These are phyloP conservation scores for Blastocladiella emersonii DNA, from an alignment of 371 early-diverging fungal genomes.

Conservation along the genomic window DNA sequence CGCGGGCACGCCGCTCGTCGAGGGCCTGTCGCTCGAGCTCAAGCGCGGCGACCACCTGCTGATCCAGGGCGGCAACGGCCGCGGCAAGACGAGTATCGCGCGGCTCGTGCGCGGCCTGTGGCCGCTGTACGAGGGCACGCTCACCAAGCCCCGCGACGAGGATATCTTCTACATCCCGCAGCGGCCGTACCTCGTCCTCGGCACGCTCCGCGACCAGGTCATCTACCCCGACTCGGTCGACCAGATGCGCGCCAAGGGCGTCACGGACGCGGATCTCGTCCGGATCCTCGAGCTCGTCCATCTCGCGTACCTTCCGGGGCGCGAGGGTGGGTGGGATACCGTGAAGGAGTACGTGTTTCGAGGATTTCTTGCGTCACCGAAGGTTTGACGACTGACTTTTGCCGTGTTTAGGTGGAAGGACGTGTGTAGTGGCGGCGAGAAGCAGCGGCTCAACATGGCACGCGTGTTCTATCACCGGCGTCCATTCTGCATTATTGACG, in stretches of 20 bases:
- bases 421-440: constrained; percentile 21
- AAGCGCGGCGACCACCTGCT: constrained; percentile 17
- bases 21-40: neutral
- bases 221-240: constrained; percentile 59
- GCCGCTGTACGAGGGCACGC: constrained; percentile 69
- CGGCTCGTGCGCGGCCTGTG: constrained; percentile 84
- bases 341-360: constrained; percentile 47
- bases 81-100: constrained; percentile 75
- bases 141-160: constrained; percentile 59
- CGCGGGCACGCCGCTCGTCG: constrained; percentile 19
- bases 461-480: constrained; percentile 71
- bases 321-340: constrained; percentile 74
- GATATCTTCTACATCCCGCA: constrained; percentile 91
- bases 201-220: constrained; percentile 83
- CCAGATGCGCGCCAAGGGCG: constrained; percentile 36
- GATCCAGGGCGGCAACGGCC: constrained; percentile 83
- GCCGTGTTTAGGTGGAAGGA: constrained; percentile 20
- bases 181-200: constrained; percentile 79
- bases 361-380: no score
- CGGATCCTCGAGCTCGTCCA: constrained; percentile 52
- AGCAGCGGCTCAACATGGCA: constrained; percentile 54
- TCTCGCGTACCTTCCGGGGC: constrained; percentile 52
- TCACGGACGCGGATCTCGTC: constrained; percentile 43
- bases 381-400: no score
- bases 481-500: constrained; percentile 75